Evolutionary conservation across 306 rosid genomes (phyloP).

Genomic region (Styphnolobium japonicum): DNA sequence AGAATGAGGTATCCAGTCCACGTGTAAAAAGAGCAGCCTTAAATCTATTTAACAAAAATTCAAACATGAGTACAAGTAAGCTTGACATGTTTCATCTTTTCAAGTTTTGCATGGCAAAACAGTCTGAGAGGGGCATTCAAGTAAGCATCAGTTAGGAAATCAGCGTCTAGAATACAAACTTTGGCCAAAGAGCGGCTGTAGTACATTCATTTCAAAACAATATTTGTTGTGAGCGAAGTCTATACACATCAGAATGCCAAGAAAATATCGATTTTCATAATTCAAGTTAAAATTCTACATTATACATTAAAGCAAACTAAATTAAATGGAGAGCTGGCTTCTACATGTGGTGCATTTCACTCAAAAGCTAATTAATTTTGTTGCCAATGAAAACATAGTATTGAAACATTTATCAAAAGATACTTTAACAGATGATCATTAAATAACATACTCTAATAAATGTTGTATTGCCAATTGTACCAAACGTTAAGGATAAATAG

Average conservation of each 20-base stretch:
- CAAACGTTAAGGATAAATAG: neutral
- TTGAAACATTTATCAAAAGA: neutral
- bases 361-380: neutral
- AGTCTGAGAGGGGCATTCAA: neutral
- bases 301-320: neutral
- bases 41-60: neutral
- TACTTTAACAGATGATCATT: neutral
- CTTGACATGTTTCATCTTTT: neutral
- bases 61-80: conserved; percentile 6
- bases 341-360: neutral
- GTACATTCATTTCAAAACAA: neutral
- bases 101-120: neutral
- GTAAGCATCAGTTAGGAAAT: neutral
- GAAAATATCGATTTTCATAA: neutral
- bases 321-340: neutral
- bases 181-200: neutral
- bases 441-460: neutral
- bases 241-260: neutral
- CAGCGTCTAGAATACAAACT: neutral
- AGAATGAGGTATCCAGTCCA: conserved; percentile 10
- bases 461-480: neutral
- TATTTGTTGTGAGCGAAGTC: neutral
- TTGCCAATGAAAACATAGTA: neutral
- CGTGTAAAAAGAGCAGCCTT: neutral
- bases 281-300: neutral